Conservation (phyloP, 2,329 filamentous ascomycete species). For the Coniochaeta pulveracea region DNA sequence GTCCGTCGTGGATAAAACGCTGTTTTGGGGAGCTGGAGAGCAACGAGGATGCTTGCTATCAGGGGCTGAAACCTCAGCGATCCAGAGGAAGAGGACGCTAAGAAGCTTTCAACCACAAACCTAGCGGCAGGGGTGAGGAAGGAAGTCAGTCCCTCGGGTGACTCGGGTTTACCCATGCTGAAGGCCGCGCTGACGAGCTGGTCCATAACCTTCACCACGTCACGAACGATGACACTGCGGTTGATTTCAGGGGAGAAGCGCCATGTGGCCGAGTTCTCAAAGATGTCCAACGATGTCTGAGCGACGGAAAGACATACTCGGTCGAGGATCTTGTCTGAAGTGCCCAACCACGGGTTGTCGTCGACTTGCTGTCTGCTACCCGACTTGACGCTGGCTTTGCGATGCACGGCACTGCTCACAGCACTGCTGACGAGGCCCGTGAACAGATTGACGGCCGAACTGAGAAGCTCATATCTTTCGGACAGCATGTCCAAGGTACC, state of each 20-base stretch:
- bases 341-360: conserved; percentile 52
- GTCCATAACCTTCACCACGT: conserved; percentile 59
- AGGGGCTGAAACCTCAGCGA: conserved; percentile 69
- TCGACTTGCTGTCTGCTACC: conserved; percentile 30
- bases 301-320: conserved; percentile 63
- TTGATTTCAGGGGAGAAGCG: conserved; percentile 61
- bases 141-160: conserved; percentile 30
- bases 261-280: conserved; percentile 82
- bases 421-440: conserved; percentile 66
- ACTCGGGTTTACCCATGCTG: conserved; percentile 54
- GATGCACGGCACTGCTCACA: conserved; percentile 55
- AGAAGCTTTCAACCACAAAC: conserved; percentile 67
- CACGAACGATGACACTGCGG: conserved; percentile 55
- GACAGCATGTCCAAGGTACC: conserved; percentile 71
- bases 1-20: conserved; percentile 48
- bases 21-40: conserved; percentile 45
- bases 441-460: conserved; percentile 64
- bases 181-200: conserved; percentile 63
- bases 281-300: conserved; percentile 67
- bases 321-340: conserved; percentile 67
- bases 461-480: conserved; percentile 67
- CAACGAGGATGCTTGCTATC: conserved; percentile 55
- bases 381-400: conserved; percentile 45
- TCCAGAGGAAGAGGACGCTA: conserved; percentile 51
- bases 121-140: conserved; percentile 62